Evolutionary conservation across 345 rosid species (phyloP), one percentile per base, ranked within the genome.

Genomic region (Syzygium jambos): DNA sequence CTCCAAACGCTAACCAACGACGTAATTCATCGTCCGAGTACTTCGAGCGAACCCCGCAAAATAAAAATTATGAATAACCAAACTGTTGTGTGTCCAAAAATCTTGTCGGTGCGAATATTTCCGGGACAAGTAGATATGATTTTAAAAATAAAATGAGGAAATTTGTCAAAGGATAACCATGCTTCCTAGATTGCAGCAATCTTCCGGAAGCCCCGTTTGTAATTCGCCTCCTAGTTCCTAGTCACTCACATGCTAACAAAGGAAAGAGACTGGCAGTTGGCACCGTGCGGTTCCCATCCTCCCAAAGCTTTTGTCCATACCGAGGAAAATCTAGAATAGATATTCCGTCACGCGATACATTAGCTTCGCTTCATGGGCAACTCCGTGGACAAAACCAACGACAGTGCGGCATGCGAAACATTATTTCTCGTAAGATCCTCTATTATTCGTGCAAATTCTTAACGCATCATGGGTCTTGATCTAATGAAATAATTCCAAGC

Each of bases 251-350:
- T 8, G 9, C 73, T 61, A 61, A 61, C 73, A 61, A n/a, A n/a
- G 19, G 38, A n/a, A 61, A n/a, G 2, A 61, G 19, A n/a, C 4
- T 43, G 46, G 7, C 46, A 5, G 46, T 68, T 0, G 46, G 14
- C 27, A 73, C 41, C 4, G 14, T 73, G 25, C 49, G 80, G 80
- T 34, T 73, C 80, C 46, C 80, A 73, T 38, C 34, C 80, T 4
- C 27, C 80, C 1, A 5, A 19, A 73, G 25, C 43, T 34, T 73
- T 29, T 19, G 49, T 19, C 13, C 80, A 7, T 34, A 34, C 10
- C 0, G 0, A 61, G 73, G 5, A 61, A 61, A n/a, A 0, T 8
- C 6, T 43, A 6, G 0, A 13, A 13, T n/a, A 61, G 0, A 61
- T n/a, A n/a, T 61, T n/a, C 17, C 9, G n/a, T n/a, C 2, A 1